Evolutionary conservation across 1,284 basidiomycete species (phyloP), one percentile per base, ranked within the genome.

Genomic region (Anthracocystis walkeri): DNA sequence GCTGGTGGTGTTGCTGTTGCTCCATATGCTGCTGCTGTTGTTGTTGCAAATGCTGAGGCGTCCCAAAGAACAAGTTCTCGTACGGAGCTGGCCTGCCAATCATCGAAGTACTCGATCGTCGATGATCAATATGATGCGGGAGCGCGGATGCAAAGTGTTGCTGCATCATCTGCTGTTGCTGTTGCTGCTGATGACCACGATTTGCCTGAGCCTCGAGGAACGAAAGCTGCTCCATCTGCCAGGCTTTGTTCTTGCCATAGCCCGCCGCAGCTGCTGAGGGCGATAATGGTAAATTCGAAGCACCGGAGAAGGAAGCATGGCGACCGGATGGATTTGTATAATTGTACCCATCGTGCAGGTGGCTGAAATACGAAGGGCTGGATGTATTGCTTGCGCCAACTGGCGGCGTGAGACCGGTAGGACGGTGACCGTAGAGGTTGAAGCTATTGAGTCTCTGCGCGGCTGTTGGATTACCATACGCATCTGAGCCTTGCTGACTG

Each of bases 201-300:
- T 38, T 72, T 0, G 65, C 73, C 49, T 78, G 77, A 7, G 74
- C 62, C 21, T 78, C 78, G 29, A 80, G 58, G 35, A 72, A 74
- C 12, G 78, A 65, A 18, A 81, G 69, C 56, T 82, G 80, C 56
- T 79, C 74, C 63, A 79, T 63, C 57, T 80, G 78, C 79, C 77
- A 81, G 3, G 75, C 71, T 41, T 68, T 69, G 64, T 78, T 73
- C 57, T 72, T 77, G 16, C 77, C 77, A 29, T 81, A 81, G 0
- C 68, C 79, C 2, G 75, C 73, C 11, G 72, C 60, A 1, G 50
- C 58, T 2, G 73, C 62, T 7, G 58, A 25, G 12, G 58, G 42
- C 10, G 65, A 62, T 10, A 51, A 12, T 3, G 60, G 59, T 20
- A 49, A 14, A 8, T 42, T 58, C 4, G 61, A 56, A 6, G 63